Percentiles rank a stretch among this genome's conserved stretches.
phyloP scores from a whole-genome alignment of 129 eudicot genomes.

The Scalesia atractyloides region DNA sequence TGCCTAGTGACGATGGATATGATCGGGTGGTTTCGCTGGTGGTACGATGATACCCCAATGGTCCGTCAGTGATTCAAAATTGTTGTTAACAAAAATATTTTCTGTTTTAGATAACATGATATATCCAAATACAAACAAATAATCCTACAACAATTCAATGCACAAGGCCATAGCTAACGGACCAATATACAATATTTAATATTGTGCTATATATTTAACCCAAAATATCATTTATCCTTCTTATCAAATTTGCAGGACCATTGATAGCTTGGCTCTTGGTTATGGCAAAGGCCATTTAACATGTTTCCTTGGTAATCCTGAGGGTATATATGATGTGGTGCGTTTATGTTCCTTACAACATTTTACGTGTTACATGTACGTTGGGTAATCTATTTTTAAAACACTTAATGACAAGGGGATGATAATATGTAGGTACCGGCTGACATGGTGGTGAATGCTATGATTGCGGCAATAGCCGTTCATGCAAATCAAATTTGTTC shows the following conservation, averaged over 20 bases:
- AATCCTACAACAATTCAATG: background rate
- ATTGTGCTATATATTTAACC: no score
- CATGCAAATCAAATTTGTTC: conserved; percentile 16
- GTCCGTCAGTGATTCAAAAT: no score
- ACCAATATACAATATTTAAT: no score
- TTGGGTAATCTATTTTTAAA: background rate
- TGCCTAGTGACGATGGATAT: no score
- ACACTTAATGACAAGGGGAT: background rate
- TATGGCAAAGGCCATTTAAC: conserved; percentile 79
- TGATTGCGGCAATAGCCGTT: conserved; percentile 1
- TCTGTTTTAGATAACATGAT: background rate
- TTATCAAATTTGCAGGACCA: conserved; percentile 49
- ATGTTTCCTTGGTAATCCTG: conserved; percentile 69
- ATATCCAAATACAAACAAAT: background rate
- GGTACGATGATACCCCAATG: no score
- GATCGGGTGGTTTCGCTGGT: no score
- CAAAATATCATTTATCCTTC: background rate
- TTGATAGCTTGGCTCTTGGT: conserved; percentile 85
- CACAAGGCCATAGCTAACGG: no score
- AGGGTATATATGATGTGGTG: conserved; percentile 58
- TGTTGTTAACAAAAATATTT: no score
- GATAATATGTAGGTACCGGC: conserved; percentile 2
- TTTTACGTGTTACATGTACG: background rate
- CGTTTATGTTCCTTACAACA: conserved; percentile 21
- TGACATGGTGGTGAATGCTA: conserved; percentile 29